Percentiles rank a stretch among this genome's conserved stretches.
These are phyloP conservation scores for Plasmopara viticola DNA, from an alignment of 352 stramenopile species.

Conservation along the genomic window DNA sequence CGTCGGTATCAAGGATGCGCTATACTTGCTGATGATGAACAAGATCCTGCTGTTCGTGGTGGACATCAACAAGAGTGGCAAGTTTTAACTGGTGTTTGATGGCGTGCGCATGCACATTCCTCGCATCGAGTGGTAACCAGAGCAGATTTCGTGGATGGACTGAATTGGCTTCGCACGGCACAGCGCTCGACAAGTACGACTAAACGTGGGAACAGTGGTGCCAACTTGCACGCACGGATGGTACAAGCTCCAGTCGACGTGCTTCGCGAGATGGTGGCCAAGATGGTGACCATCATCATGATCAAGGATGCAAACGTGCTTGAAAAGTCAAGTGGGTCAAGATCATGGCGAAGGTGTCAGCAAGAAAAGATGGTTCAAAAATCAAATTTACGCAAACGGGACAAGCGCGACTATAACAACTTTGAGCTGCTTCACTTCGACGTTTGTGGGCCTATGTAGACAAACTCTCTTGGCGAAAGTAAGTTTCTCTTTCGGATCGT, in stretches of 20 bases:
- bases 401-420: neutral
- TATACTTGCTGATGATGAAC: neutral
- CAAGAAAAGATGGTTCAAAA: slow-evolving; percentile 4
- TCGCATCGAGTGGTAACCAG: too few species aligned
- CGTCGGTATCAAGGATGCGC: neutral
- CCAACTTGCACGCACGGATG: too few species aligned
- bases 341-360: neutral
- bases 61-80: neutral
- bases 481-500: neutral
- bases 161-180: too few species aligned
- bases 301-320: neutral
- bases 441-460: neutral
- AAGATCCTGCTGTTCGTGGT: neutral
- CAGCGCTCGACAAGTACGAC: too few species aligned
- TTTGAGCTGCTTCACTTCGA: slow-evolving; percentile 2
- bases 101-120: neutral
- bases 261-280: slow-evolving; percentile 2
- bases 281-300: slow-evolving; percentile 1
- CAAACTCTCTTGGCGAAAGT: neutral
- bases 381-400: neutral
- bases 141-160: too few species aligned
- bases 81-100: neutral
- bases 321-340: neutral
- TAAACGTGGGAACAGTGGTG: too few species aligned
- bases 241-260: neutral